Base-by-base conservation (phyloP, 140 eudicot species). In the Cichorium intybus region DNA sequence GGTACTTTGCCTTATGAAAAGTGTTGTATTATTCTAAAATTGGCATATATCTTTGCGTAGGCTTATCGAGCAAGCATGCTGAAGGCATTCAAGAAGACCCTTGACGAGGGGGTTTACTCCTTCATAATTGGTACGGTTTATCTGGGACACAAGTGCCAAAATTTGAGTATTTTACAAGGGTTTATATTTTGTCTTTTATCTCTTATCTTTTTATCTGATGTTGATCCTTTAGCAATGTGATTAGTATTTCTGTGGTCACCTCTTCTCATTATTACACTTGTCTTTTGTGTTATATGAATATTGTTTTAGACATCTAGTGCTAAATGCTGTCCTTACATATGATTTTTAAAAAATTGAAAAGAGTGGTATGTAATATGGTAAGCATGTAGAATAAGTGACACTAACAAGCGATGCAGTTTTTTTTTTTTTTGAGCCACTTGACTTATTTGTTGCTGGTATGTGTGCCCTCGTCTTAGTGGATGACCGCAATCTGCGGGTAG, bases 401-500 rank as follows among this genome's bases (percentile, higher is more conserved):
- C 95, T 93, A 77, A 93, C 88, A 46, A 83, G 80, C 69, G 77
- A 81, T 93, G 97, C 99, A 93, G 97, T 93, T 88, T 75, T 84
- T 43, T 43, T 39, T 4, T 6, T 26, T 26, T 77, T 85, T 88
- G 81, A 87, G 90, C 69, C 65, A 71, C 88, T 85, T 93, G 90
- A 93, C 95, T 85, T 82, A 72, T 93, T 88, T 93, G 86, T 88
- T 82, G 95, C 81, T 86, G 97, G 86, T 89, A 86, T 86, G 72
- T 86, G 81, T 83, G 84, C 87, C 87, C 63, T 84, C 85, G 87
- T 79, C 89, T 93, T 93, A 93, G 99, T 93, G 99, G 99, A 93
- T 93, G 99, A 93, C 99, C 99, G 99, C 99, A 93, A 93, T 93
- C 99, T 93, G 99, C 99, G 99, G 99, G 97, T 93, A 84, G 99